phyloP scores from a whole-genome alignment of 2,329 filamentous ascomycete genomes.

The Xylariaceae sp. region DNA sequence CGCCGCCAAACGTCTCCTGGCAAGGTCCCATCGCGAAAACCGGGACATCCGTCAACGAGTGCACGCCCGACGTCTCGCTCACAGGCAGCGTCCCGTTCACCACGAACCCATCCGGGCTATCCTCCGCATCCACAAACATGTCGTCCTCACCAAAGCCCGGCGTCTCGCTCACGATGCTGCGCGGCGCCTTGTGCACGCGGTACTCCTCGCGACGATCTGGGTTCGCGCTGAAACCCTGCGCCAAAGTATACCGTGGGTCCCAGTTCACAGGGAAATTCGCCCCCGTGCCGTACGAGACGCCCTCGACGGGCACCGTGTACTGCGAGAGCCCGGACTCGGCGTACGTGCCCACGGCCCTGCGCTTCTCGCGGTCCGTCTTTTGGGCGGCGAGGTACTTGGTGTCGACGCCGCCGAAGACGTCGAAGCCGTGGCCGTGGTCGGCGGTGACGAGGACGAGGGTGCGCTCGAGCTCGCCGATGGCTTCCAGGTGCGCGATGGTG shows the following conservation, averaged over 20 bases:
- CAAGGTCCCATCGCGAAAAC: slow-evolving; percentile 77
- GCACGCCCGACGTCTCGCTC: slow-evolving; percentile 62
- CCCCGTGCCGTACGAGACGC: slow-evolving; percentile 67
- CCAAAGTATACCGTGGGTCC: slow-evolving; percentile 79
- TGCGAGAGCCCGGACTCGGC: slow-evolving; percentile 68
- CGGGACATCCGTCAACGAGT: slow-evolving; percentile 73
- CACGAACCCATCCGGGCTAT: slow-evolving; percentile 62
- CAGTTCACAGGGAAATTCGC: slow-evolving; percentile 78
- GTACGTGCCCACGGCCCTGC: slow-evolving; percentile 71
- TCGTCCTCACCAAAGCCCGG: slow-evolving; percentile 46
- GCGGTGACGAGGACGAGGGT: slow-evolving; percentile 78
- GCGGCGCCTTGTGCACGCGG: slow-evolving; percentile 62
- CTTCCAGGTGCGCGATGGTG: slow-evolving; percentile 65
- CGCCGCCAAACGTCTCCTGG: slow-evolving; percentile 69
- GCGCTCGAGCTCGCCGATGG: slow-evolving; percentile 63
- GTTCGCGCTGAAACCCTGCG: slow-evolving; percentile 64
- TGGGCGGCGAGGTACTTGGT: slow-evolving; percentile 70
- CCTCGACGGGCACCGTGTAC: slow-evolving; percentile 58
- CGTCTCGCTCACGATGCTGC: slow-evolving; percentile 54
- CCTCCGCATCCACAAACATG: slow-evolving; percentile 64
- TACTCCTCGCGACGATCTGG: slow-evolving; percentile 77
- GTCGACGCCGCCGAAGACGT: slow-evolving; percentile 78
- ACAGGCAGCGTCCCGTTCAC: slow-evolving; percentile 72
- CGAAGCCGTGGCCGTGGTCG: slow-evolving; percentile 88
- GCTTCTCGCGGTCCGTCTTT: slow-evolving; percentile 65